Evolutionary conservation across 2,329 filamentous ascomycete species (phyloP), one percentile per base, ranked within the genome.

Genomic region (Neoscytalidium dimidiatum): DNA sequence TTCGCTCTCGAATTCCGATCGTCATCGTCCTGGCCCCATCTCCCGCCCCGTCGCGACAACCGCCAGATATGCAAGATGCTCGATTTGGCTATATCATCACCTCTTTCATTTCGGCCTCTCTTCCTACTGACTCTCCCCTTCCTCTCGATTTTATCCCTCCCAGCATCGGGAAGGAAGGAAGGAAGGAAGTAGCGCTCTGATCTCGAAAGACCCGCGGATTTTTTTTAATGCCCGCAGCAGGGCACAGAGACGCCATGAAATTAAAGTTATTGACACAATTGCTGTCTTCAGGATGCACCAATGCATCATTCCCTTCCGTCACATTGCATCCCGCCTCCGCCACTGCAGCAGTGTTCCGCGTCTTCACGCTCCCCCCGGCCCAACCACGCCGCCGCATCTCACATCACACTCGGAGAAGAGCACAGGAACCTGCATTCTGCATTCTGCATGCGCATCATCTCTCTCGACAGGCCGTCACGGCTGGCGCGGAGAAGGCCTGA

Each of bases 401-500:
- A 60, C 56, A 33, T 60, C 56, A 60, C 56, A 52, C 13, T 28
- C 52, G 17, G 23, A 19, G n/a, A 17, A 9, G 21, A 56, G 35
- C 14, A 19, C 14, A 29, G 23, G 49, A 21, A 52, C 49, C 49
- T 52, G 49, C 49, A 52, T 51, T n/a, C 28, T 53, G 31, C 29
- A 35, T 58, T 21, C 56, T 57, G 53, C 35, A 58, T 43, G 56
- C 28, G 38, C 56, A 60, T 58, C 53, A 44, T 58, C 53, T 46
- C 29, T 26, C 26, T 57, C 23, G n/a, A 28, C 28, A 8, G 17
- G 33, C 26, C 56, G 14, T 14, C 23, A 26, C 19, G 46, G 46
- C 29, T 49, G 53, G 53, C 53, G 33, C 33, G n/a, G 29, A n/a
- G n/a, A 43, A 43, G 21, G 8, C 33, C 9, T 17, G n/a, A 7